A percentile compares a stretch with the other conserved stretches of the same genome.
These are phyloP conservation scores for Gryganskiella cystojenkinii DNA, from an alignment of 192 early-diverging fungal species.

Conservation along the genomic window DNA sequence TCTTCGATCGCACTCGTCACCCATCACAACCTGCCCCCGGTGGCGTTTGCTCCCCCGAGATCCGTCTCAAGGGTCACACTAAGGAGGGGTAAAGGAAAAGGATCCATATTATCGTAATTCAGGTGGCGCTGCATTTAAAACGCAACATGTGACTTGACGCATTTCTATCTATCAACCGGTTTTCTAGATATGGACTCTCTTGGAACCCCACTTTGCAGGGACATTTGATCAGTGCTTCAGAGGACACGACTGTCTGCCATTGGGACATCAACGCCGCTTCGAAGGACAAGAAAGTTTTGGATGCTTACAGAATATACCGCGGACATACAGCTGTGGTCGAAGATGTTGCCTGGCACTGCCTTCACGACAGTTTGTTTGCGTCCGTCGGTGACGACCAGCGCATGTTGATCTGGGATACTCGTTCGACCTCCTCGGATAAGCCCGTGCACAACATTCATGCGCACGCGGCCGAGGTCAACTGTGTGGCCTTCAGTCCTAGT, in stretches of 20 bases:
- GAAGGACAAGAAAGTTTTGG: slow-evolving; percentile 80
- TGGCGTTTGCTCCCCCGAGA: slow-evolving; percentile 86
- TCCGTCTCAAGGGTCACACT: slow-evolving; percentile 87
- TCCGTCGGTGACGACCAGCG: slow-evolving; percentile 97
- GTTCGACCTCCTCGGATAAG: slow-evolving; percentile 68
- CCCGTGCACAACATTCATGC: slow-evolving; percentile 82
- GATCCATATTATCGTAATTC: too few species aligned
- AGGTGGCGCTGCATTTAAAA: too few species aligned
- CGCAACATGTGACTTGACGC: neutral
- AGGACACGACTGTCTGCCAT: slow-evolving; percentile 90
- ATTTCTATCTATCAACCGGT: neutral
- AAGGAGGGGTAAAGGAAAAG: slow-evolving; percentile 96
- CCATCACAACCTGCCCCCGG: slow-evolving; percentile 80
- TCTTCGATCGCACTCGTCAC: slow-evolving; percentile 96
- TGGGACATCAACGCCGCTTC: slow-evolving; percentile 90
- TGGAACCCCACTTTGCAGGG: slow-evolving; percentile 90
- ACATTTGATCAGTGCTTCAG: slow-evolving; percentile 88
- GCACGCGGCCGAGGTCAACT: slow-evolving; percentile 93
- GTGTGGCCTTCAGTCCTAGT: slow-evolving; percentile 92
- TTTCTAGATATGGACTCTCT: slow-evolving; percentile 85
- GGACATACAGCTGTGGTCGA: slow-evolving; percentile 95
- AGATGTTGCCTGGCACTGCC: slow-evolving; percentile 94
- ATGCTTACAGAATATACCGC: slow-evolving; percentile 80
- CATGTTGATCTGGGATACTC: slow-evolving; percentile 97
- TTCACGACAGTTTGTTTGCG: slow-evolving; percentile 90